phyloP scores from a whole-genome alignment of 2,329 filamentous ascomycete species.

The Colletotrichum endophyticum region DNA sequence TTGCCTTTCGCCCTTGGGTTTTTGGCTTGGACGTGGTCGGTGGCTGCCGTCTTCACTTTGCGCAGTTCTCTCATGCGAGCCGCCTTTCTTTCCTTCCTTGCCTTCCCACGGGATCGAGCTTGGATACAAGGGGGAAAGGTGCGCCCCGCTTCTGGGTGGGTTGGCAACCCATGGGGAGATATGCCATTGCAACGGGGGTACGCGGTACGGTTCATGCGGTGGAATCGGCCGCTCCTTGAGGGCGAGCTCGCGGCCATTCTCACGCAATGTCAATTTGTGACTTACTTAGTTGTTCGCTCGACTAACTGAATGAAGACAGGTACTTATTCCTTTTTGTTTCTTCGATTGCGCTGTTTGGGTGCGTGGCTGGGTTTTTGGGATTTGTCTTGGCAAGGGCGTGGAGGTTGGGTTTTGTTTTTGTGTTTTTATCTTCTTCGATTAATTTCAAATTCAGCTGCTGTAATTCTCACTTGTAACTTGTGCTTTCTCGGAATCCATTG shows the following conservation, averaged over 20 bases:
- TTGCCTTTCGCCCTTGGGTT: neutral
- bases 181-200: neutral
- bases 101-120: neutral
- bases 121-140: neutral
- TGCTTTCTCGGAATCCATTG: too few relatives aligned
- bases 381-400: neutral
- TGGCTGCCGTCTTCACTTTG: neutral
- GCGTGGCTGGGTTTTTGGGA: rapidly evolving
- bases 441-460: neutral
- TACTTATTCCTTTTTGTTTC: neutral
- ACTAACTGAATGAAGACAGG: neutral
- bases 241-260: neutral
- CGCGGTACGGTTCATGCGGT: neutral
- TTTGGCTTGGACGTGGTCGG: neutral
- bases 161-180: neutral
- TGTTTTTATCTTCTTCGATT: neutral
- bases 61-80: neutral
- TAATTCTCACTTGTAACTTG: neutral
- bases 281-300: neutral
- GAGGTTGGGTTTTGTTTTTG: neutral
- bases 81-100: neutral
- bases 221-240: neutral
- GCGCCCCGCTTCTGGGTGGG: neutral
- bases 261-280: neutral
- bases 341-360: neutral